Base-by-base conservation (phyloP, 345 rosid species). In the Populus davidiana region DNA sequence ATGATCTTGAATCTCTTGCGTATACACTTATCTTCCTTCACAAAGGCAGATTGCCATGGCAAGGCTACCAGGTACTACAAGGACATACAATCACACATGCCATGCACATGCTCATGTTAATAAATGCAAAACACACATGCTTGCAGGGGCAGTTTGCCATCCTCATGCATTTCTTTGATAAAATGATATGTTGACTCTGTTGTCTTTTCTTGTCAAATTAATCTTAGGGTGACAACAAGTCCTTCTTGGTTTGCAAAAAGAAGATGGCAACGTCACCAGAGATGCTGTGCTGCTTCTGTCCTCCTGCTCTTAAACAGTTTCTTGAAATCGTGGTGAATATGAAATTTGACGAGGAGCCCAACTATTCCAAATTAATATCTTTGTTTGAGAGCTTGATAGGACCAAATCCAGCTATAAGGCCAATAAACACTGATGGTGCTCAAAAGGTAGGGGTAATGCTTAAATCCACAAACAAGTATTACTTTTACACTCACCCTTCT, bases 21-120 rank as follows among this genome's bases (percentile, higher is more conserved):
- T 82, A 82, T 71, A 82, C 85, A 6, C 81, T 82, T 4, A 82
- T 82, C 69, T 82, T 82, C 62, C 78, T 82, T 20, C 81, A 82
- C 71, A 81, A 79, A 50, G 85, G 85, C 68, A 82, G 85, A 75
- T 64, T 82, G 85, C 85, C 85, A 65, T 82, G 85, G 85, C 85
- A 82, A 71, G 85, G 85, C 63, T 82, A 82, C 67, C 85, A 82
- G 85, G 85, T 82, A 41, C 38, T 29, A 11, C 31, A 18, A 1
- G 13, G 27, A 27, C 25, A 36, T 29, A 14, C 63, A 21, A 36
- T 50, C 10, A 1, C 68, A 39, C 14, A 2, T 0, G 29, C 18
- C 17, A 16, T 64, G 20, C 35, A 25, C 9, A 63, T 18, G 10
- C 23, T 0, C 35, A 27, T 31, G 7, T 62, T 2, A 36, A 59